Conservation (phyloP, 495 filamentous ascomycete species). For the Aspergillus funiculosus region DNA sequence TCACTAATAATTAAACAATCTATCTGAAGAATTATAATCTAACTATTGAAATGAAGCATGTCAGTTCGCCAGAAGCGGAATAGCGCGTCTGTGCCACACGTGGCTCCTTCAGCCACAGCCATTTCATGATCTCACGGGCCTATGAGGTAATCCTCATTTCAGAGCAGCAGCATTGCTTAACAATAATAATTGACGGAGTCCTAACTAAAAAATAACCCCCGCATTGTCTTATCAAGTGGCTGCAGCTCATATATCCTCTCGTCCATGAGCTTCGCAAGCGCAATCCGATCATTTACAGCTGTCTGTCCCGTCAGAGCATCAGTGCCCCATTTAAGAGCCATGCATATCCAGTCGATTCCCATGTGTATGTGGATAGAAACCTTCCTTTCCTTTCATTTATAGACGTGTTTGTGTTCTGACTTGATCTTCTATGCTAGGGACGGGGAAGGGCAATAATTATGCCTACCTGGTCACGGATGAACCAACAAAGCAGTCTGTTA, state of each 20-base stretch:
- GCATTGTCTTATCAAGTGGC: not conserved
- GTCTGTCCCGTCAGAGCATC: constrained; percentile 5
- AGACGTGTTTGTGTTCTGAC: too few relatives aligned
- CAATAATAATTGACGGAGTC: not conserved
- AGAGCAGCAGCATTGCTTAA: too few relatives aligned
- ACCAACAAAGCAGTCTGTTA: constrained; percentile 83
- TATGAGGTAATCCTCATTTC: constrained; percentile 22
- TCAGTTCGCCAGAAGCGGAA: too few relatives aligned
- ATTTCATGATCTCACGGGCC: constrained; percentile 4
- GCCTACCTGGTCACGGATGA: constrained; percentile 94
- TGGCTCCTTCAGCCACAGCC: constrained; percentile 5
- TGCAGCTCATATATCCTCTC: constrained; percentile 6
- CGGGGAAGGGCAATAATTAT: constrained; percentile 87
- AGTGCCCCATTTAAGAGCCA: constrained; percentile 39
- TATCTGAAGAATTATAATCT: too few relatives aligned
- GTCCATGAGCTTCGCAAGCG: constrained; percentile 31
- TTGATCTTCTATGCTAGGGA: constrained; percentile 55
- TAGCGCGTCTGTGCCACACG: too few relatives aligned
- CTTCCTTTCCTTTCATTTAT: too few relatives aligned
- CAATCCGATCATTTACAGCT: constrained; percentile 13
- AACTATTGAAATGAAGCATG: too few relatives aligned
- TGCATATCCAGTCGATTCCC: constrained; percentile 97
- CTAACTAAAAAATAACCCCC: constrained; percentile 5
- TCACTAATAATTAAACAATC: too few relatives aligned
- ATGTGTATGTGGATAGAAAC: constrained; percentile 77